phyloP scores from a whole-genome alignment of 2,329 filamentous ascomycete genomes.

The Ophiocordyceps robertsii region DNA sequence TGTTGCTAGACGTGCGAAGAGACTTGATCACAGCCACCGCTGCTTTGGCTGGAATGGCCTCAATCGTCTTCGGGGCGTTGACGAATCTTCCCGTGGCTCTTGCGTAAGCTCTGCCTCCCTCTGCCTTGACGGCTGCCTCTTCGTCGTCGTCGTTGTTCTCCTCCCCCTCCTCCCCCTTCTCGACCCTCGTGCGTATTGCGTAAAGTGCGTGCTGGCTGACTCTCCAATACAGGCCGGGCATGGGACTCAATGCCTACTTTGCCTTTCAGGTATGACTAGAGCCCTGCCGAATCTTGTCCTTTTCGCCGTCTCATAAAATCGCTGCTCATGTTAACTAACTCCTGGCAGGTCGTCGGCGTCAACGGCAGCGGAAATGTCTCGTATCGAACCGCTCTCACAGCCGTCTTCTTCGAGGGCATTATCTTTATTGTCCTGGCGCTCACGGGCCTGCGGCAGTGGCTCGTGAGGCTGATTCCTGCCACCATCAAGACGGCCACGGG shows the following conservation, averaged over 20 bases:
- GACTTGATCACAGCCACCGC: constrained; percentile 76
- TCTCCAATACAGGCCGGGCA: constrained; percentile 39
- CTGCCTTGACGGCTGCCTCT: background rate
- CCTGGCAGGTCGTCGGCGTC: constrained; percentile 39
- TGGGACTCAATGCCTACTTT: constrained; percentile 57
- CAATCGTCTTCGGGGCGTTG: constrained; percentile 64
- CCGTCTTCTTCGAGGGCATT: constrained; percentile 52
- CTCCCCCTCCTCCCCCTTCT: too few relatives aligned
- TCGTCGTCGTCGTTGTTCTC: background rate
- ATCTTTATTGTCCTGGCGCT: constrained; percentile 51
- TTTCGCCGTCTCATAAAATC: background rate
- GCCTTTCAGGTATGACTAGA: constrained; percentile 36
- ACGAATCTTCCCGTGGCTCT: constrained; percentile 57
- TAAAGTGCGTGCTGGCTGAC: background rate
- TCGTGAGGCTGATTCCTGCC: constrained; percentile 50
- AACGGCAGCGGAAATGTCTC: constrained; percentile 43
- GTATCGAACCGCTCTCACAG: constrained; percentile 46
- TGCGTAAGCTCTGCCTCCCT: constrained; percentile 12
- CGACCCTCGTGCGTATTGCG: background rate
- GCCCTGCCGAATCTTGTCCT: background rate
- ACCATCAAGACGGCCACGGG: constrained; percentile 54
- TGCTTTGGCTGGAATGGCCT: constrained; percentile 62
- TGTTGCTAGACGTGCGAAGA: constrained; percentile 43
- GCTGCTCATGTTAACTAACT: background rate
- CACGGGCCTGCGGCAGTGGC: constrained; percentile 60